A percentile compares a stretch with the other conserved stretches of the same genome.
phyloP scores from a whole-genome alignment of 495 filamentous ascomycete genomes.

The Hyaloscypha finlandica region DNA sequence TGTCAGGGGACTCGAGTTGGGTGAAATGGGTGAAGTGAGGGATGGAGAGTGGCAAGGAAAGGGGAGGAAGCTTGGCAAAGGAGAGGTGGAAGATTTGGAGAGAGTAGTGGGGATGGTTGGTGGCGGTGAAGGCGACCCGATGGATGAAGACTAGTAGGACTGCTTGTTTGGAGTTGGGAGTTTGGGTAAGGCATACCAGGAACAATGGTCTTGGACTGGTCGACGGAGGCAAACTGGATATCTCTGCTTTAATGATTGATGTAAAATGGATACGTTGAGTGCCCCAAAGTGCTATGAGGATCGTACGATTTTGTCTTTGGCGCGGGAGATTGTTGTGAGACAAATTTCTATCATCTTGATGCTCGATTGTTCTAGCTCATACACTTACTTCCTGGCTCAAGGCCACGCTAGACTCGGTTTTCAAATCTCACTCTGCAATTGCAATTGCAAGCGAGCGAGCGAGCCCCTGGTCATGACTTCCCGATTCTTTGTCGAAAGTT shows the following conservation, averaged over 20 bases:
- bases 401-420: too few species aligned
- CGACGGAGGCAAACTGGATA: not conserved
- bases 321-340: too few species aligned
- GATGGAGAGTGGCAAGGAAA: constrained; percentile 58
- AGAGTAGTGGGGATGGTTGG: constrained; percentile 45
- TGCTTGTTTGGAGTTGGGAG: constrained; percentile 15
- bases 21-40: constrained; percentile 54
- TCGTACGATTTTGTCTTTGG: too few species aligned
- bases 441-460: too few species aligned
- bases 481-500: too few species aligned
- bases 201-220: not conserved
- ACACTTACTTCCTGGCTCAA: too few species aligned
- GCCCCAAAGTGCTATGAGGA: too few species aligned
- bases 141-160: constrained; percentile 20
- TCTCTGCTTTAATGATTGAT: not conserved
- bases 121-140: constrained; percentile 28
- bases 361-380: too few species aligned
- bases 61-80: constrained; percentile 40
- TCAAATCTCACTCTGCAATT: too few species aligned
- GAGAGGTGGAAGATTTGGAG: constrained; percentile 57
- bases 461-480: too few species aligned
- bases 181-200: not conserved
- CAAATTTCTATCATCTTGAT: too few species aligned
- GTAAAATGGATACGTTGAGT: not conserved
- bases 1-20: constrained; percentile 56